These are phyloP conservation scores for Calendula officinalis DNA, from an alignment of 129 eudicot species.

Conservation along the genomic window DNA sequence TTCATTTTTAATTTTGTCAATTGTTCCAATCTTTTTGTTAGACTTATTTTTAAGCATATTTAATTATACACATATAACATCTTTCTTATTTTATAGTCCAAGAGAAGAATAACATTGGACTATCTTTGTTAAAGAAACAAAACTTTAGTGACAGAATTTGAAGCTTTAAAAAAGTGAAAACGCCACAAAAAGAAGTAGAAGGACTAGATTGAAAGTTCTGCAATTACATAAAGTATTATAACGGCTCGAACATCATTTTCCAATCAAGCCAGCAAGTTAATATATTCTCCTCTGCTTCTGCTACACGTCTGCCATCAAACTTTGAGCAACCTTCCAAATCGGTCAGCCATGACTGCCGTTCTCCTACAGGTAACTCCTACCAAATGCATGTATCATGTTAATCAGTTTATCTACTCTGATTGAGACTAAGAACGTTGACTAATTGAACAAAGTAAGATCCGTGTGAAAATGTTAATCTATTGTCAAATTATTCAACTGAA, in stretches of 20 bases:
- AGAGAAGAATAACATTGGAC: neutral
- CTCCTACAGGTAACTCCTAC: slow-evolving; percentile 11
- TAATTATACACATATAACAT: no score
- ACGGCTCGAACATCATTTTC: slow-evolving; percentile 19
- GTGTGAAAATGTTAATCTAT: neutral
- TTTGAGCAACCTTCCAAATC: slow-evolving; percentile 10
- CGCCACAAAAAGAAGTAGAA: slow-evolving; percentile 7
- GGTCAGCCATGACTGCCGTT: slow-evolving; percentile 25
- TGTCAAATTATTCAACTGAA: neutral
- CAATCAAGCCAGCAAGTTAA: slow-evolving; percentile 4
- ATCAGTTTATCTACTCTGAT: slow-evolving; percentile 2
- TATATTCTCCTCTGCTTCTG: slow-evolving; percentile 21
- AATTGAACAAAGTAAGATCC: neutral
- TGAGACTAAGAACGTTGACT: slow-evolving; percentile 5
- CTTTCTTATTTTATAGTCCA: neutral
- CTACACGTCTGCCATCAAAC: slow-evolving; percentile 22
- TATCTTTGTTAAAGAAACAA: neutral
- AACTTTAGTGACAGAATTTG: slow-evolving; percentile 1
- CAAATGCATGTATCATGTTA: neutral
- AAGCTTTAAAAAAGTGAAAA: neutral
- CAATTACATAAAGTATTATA: neutral
- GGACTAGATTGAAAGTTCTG: slow-evolving; percentile 10
- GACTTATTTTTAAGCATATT: no score
- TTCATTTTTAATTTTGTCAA: no score
- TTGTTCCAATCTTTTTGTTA: no score